Evolutionary conservation across 2,329 filamentous ascomycete species (phyloP), one percentile per base, ranked within the genome.

Genomic region (Hortaea werneckii): DNA sequence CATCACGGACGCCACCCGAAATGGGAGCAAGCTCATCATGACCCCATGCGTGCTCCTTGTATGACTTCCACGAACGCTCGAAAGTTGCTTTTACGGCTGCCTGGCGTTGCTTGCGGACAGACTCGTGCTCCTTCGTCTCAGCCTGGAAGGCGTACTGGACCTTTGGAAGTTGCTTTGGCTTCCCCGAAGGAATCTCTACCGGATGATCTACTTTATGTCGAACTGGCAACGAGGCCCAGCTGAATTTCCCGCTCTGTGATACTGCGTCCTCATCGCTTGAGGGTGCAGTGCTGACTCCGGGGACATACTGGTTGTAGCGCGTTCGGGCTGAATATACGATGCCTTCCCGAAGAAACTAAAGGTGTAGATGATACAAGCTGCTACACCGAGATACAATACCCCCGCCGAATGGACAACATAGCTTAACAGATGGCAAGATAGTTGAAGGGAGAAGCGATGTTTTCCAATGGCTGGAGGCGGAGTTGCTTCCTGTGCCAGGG

Each of bases 1-100:
- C 61, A 50, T 72, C 59, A 39, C 59, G 64, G 20, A 51, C 54
- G 4, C 61, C 59, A 13, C 68, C 69, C 44, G 60, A 62, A n/a
- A 74, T 58, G 1, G 71, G 71, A 26, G 57, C 58, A 30, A 74
- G 54, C 55, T 74, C 71, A 45, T 74, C 71, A 46, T 69, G 64
- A 64, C 70, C 65, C 71, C 71, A 74, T 4, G 69, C 70, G 50
- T 67, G 60, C 37, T 60, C 44, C 29, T 63, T 62, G 55, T 74
- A 74, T 8, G 65, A 61, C 5, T 58, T 62, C 70, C 70, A 74
- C 46, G 65, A 67, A 40, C 65, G 65, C 44, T 64, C 43, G 46
- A 74, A 73, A 2, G 66, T 63, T 40, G 62, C 63, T 48, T 65
- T 67, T 30, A 74, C 69, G 45, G 52, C 61, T 45, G 52, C 62